A percentile compares a stretch with the other conserved stretches of the same genome.
Evolutionary conservation across 768 basidiomycete species (phyloP).

Genomic region (Mycena galericulata): DNA sequence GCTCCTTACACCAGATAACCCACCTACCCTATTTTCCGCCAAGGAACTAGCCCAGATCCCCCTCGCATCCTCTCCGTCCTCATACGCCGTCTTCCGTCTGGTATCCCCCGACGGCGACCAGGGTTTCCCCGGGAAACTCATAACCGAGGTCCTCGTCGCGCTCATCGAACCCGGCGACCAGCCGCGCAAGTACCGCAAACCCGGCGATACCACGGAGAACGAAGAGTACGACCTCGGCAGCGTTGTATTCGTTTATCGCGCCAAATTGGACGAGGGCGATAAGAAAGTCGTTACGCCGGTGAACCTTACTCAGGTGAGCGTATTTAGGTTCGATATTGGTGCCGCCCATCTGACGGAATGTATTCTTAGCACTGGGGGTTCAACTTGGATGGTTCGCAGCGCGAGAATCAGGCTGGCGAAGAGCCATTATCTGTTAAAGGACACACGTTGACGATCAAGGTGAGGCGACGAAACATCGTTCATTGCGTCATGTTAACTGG

Average conservation of each 20-base stretch:
- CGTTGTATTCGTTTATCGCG: constrained; percentile 75
- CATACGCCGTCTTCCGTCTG: constrained; percentile 66
- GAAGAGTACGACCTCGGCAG: constrained; percentile 70
- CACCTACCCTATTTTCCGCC: constrained; percentile 65
- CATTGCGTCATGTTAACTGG: too few species aligned
- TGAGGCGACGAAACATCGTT: constrained; percentile 35
- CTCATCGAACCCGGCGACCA: constrained; percentile 55
- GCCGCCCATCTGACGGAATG: not conserved
- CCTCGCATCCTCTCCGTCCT: constrained; percentile 37
- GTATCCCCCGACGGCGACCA: constrained; percentile 76
- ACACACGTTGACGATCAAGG: constrained; percentile 58
- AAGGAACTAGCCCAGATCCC: constrained; percentile 63
- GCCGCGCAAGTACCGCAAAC: constrained; percentile 43
- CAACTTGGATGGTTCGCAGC: constrained; percentile 79
- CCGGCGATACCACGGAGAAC: constrained; percentile 39
- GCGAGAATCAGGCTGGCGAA: constrained; percentile 43
- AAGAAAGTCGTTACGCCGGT: constrained; percentile 71
- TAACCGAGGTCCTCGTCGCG: constrained; percentile 68
- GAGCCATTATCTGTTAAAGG: constrained; percentile 63
- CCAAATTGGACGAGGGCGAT: constrained; percentile 64
- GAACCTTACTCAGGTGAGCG: constrained; percentile 77
- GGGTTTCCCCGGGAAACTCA: constrained; percentile 73
- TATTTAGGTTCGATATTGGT: not conserved
- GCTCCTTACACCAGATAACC: constrained; percentile 51
- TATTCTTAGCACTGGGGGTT: constrained; percentile 82